A percentile compares a stretch with the other conserved stretches of the same genome.
Conservation (phyloP, 176 grass and related monocot species). For the Poa annua region DNA sequence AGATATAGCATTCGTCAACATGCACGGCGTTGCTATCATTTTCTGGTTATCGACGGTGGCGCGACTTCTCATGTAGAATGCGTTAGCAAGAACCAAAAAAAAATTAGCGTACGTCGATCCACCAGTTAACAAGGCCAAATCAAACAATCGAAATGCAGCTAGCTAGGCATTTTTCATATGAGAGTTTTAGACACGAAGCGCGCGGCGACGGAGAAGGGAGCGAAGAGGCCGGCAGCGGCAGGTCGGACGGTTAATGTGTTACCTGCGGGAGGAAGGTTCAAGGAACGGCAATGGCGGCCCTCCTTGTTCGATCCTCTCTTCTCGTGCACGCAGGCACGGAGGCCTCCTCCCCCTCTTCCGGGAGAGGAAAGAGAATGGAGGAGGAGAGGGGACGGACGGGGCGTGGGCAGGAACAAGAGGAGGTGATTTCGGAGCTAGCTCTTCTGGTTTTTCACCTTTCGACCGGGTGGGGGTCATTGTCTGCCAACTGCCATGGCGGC, state of each 20-base stretch:
- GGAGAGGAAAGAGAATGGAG: slow-evolving; percentile 28
- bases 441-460: neutral
- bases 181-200: too few species aligned
- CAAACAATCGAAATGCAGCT: neutral
- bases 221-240: neutral
- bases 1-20: neutral
- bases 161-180: too few species aligned
- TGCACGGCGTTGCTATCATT: neutral
- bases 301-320: neutral
- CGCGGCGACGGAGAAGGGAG: neutral
- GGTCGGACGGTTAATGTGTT: neutral
- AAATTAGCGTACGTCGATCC: too few species aligned
- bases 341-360: slow-evolving; percentile 40
- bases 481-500: neutral
- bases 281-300: neutral
- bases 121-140: neutral
- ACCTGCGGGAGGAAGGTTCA: too few species aligned
- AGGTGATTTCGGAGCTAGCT: neutral
- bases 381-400: slow-evolving; percentile 11
- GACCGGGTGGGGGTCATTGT: neutral
- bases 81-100: neutral
- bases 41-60: neutral
- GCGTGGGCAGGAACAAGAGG: neutral
- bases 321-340: neutral
- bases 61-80: neutral